These are phyloP conservation scores for Venturia carpophila DNA, from an alignment of 2,329 filamentous ascomycete species.

Conservation along the genomic window DNA sequence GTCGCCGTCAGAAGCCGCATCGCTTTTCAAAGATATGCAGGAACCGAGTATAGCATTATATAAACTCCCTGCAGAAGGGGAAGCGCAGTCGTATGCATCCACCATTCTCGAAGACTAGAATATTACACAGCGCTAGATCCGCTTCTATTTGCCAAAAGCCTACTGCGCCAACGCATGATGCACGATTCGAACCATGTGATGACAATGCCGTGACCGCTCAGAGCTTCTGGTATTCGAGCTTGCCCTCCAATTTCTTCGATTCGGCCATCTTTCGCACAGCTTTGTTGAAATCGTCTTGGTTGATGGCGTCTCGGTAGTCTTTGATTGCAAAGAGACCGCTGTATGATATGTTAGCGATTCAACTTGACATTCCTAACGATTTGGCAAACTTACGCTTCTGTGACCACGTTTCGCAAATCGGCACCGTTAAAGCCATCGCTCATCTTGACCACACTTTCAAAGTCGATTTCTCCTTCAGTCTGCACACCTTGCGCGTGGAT, in stretches of 20 bases:
- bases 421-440: slow-evolving; percentile 96
- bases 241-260: slow-evolving; percentile 96
- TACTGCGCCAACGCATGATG: slow-evolving; percentile 8
- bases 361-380: slow-evolving; percentile 7
- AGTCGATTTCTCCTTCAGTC: slow-evolving; percentile 92
- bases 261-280: slow-evolving; percentile 96
- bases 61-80: background rate
- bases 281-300: slow-evolving; percentile 99
- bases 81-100: background rate
- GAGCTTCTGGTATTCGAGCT: slow-evolving; percentile 94
- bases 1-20: background rate
- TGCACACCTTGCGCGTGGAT: slow-evolving; percentile 85
- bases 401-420: slow-evolving; percentile 94
- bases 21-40: background rate
- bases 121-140: slow-evolving; percentile 12
- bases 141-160: slow-evolving; percentile 9
- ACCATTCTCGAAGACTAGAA: slow-evolving; percentile 1
- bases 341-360: slow-evolving; percentile 24
- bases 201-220: slow-evolving; percentile 37
- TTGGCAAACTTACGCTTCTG: slow-evolving; percentile 72
- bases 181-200: background rate
- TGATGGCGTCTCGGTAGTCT: slow-evolving; percentile 91
- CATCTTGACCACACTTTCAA: slow-evolving; percentile 99
- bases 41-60: slow-evolving; percentile 17
- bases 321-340: slow-evolving; percentile 97